Percentiles rank a stretch among this genome's conserved stretches.
Evolutionary conservation across 78 protist species (phyloP).

Genomic region (Dictyostelium intermedium): DNA sequence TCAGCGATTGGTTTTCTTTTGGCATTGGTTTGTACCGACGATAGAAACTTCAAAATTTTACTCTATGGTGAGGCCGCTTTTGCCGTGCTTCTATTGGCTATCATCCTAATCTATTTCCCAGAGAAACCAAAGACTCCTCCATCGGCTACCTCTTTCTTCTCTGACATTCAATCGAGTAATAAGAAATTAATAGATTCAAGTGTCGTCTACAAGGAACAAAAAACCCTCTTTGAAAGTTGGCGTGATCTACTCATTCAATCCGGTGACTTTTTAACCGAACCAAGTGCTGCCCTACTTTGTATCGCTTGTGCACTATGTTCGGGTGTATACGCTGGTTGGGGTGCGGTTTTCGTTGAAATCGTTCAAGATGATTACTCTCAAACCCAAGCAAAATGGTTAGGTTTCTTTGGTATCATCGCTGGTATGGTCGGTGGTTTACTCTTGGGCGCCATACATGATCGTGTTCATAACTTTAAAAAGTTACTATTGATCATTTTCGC

Average conservation of each 20-base stretch:
- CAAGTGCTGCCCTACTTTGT: conserved; percentile 16
- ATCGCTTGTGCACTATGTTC: neutral
- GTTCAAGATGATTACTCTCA: neutral
- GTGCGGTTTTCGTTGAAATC: conserved; percentile 45
- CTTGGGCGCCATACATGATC: conserved; percentile 34
- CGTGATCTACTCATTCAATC: conserved; percentile 8
- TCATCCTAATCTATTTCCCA: conserved; percentile 24
- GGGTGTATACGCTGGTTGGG: conserved; percentile 56
- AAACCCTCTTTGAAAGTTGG: conserved; percentile 41
- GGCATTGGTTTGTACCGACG: conserved; percentile 5
- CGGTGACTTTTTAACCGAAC: neutral
- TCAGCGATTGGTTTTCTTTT: conserved; percentile 59
- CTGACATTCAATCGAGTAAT: neutral
- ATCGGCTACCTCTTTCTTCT: conserved; percentile 15
- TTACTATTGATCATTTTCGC: neutral
- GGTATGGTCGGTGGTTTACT: conserved; percentile 56
- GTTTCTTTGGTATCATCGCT: conserved; percentile 73
- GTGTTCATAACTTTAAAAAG: conserved; percentile 41
- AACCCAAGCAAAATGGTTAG: conserved; percentile 60
- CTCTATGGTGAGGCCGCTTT: conserved; percentile 29
- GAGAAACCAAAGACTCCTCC: conserved; percentile 79
- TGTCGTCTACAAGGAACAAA: neutral
- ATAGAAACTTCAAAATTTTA: neutral
- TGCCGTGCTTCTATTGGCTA: neutral
- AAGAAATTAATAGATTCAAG: neutral